These are phyloP conservation scores for Phytophthora sansomeana DNA, from an alignment of 352 stramenopile species.

Conservation along the genomic window DNA sequence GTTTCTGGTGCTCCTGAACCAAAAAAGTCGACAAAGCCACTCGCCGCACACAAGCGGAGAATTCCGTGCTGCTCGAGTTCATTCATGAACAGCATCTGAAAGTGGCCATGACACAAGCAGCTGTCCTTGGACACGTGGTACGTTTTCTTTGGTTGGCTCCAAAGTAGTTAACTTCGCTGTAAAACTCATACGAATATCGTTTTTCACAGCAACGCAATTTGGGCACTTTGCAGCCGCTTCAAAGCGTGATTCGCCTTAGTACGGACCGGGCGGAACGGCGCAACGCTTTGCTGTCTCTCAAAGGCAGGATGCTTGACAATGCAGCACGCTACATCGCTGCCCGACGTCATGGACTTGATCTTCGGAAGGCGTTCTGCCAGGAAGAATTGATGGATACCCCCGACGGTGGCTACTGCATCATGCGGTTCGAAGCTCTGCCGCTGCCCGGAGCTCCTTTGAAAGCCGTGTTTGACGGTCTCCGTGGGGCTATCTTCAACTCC, in stretches of 20 bases:
- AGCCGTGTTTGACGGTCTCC: slow-evolving; percentile 46
- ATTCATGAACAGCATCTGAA: no score
- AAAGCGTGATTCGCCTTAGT: slow-evolving; percentile 29
- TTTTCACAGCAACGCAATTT: no score
- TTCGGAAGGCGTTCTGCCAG: slow-evolving; percentile 23
- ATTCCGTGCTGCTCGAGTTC: no score
- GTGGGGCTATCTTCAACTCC: slow-evolving; percentile 46
- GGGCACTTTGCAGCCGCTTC: slow-evolving; percentile 8
- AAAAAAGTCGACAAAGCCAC: no score
- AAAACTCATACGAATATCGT: no score
- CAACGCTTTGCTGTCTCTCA: slow-evolving; percentile 31
- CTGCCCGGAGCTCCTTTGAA: slow-evolving; percentile 29
- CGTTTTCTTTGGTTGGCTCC: no score
- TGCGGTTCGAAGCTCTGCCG: slow-evolving; percentile 49
- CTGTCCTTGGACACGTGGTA: no score
- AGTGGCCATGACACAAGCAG: no score
- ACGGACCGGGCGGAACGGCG: slow-evolving; percentile 24
- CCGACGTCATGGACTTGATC: slow-evolving; percentile 31
- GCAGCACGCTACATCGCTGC: slow-evolving; percentile 33
- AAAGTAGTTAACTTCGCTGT: no score
- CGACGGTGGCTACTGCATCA: slow-evolving; percentile 40
- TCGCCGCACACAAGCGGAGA: no score
- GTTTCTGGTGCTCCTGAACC: no score
- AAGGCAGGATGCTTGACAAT: slow-evolving; percentile 26
- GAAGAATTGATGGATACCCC: slow-evolving; percentile 44